Percentiles rank a stretch among this genome's conserved stretches.
Conservation (phyloP, 371 early-diverging fungal species). For the Choanephora cucurbitarum region DNA sequence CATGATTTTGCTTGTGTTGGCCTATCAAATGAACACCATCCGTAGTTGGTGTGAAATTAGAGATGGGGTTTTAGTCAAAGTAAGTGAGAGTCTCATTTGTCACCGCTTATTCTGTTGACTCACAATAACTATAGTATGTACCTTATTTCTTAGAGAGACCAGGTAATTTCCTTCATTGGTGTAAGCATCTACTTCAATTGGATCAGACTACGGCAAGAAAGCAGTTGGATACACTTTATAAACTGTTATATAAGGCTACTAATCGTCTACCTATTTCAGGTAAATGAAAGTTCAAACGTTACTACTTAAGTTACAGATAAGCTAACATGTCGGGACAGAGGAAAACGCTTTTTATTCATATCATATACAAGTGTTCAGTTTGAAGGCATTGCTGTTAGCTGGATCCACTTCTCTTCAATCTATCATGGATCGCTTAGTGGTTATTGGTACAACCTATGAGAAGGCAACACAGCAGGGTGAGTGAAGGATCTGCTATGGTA, state of each 20-base stretch:
- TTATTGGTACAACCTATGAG: slow-evolving; percentile 38
- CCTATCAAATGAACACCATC: slow-evolving; percentile 44
- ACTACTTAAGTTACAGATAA: no score
- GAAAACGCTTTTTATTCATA: slow-evolving; percentile 16
- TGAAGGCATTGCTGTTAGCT: slow-evolving; percentile 15
- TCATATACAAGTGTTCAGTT: slow-evolving; percentile 22
- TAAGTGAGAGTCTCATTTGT: slow-evolving; percentile 21
- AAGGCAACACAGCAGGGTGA: slow-evolving; percentile 28
- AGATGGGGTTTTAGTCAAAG: slow-evolving; percentile 33
- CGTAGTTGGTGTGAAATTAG: slow-evolving; percentile 40
- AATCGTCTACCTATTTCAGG: slow-evolving; percentile 15
- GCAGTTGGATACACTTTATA: slow-evolving; percentile 37
- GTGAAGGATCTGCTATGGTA: background rate
- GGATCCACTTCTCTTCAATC: slow-evolving; percentile 10
- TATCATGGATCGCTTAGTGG: slow-evolving; percentile 36
- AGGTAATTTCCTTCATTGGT: slow-evolving; percentile 49
- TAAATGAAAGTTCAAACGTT: no score
- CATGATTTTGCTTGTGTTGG: slow-evolving; percentile 38
- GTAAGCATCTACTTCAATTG: slow-evolving; percentile 22
- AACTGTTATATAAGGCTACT: slow-evolving; percentile 25
- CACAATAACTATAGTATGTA: slow-evolving; percentile 37
- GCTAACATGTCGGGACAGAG: no score
- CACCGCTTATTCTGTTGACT: background rate
- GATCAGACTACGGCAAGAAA: slow-evolving; percentile 30
- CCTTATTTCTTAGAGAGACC: slow-evolving; percentile 35